Evolutionary conservation across 495 filamentous ascomycete species (phyloP).

Genomic region (Xylaria telfairii): DNA sequence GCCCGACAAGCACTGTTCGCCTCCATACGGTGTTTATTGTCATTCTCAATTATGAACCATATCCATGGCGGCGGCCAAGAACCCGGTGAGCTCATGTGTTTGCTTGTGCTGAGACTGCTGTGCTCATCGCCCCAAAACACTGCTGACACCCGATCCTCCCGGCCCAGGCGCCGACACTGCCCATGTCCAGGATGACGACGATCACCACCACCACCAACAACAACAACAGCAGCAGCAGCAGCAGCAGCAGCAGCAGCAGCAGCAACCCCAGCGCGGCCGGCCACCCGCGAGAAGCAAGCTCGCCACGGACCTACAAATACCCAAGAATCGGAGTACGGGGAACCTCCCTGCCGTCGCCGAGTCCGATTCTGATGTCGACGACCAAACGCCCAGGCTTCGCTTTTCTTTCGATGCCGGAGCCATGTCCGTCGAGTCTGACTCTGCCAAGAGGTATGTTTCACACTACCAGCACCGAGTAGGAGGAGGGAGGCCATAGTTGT

Average conservation of each 20-base stretch:
- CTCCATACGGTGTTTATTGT: conserved; percentile 26
- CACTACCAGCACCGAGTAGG: conserved; percentile 31
- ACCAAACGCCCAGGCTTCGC: conserved; percentile 44
- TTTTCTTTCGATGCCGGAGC: conserved; percentile 63
- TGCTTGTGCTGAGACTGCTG: conserved; percentile 20
- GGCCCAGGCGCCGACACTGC: conserved; percentile 47
- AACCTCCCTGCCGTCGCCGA: conserved; percentile 59
- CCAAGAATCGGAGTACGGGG: conserved; percentile 68
- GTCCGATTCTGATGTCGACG: conserved; percentile 28
- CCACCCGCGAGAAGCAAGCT: conserved; percentile 41
- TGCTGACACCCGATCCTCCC: conserved; percentile 23
- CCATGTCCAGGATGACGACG: conserved; percentile 42
- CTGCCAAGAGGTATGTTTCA: conserved; percentile 58
- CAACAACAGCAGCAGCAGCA: conserved; percentile 19
- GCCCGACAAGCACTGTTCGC: conserved; percentile 27
- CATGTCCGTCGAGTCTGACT: conserved; percentile 55
- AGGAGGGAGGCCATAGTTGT: background rate
- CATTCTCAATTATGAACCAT: conserved; percentile 54
- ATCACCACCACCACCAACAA: background rate
- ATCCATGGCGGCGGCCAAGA: conserved; percentile 54
- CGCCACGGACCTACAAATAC: conserved; percentile 55
- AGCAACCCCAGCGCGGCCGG: conserved; percentile 34
- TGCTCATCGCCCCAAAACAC: conserved; percentile 13
- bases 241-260: background rate
- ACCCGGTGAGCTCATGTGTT: conserved; percentile 47